A percentile compares a stretch with the other conserved stretches of the same genome.
Evolutionary conservation across 768 basidiomycete species (phyloP).

Genomic region (Serendipita vermifera): DNA sequence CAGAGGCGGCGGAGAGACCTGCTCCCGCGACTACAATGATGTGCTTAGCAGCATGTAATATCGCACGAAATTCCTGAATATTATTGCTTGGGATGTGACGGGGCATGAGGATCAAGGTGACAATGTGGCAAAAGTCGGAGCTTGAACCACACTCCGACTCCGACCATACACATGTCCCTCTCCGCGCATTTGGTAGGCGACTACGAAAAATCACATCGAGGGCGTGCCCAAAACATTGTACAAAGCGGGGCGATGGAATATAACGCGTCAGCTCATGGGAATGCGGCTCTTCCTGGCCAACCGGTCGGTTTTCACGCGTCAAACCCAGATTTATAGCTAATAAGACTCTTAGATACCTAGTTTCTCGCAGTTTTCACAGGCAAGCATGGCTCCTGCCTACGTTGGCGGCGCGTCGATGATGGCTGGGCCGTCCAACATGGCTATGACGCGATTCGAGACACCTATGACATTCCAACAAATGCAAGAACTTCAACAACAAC

Average conservation of each 20-base stretch:
- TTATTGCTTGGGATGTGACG: not conserved
- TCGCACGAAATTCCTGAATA: conserved; percentile 18
- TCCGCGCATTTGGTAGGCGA: not conserved
- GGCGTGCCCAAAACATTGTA: not conserved
- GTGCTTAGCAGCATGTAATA: conserved; percentile 21
- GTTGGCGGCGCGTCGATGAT: not conserved
- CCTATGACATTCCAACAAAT: not conserved
- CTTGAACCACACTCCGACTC: no score
- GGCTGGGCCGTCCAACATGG: not conserved
- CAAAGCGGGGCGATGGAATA: conserved; percentile 6
- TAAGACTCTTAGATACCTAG: not conserved
- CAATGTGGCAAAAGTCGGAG: no score
- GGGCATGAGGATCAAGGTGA: no score
- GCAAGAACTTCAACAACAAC: not conserved
- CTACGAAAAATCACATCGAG: not conserved
- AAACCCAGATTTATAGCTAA: no score
- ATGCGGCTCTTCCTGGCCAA: no score
- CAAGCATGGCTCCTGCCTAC: not conserved
- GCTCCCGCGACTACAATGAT: conserved; percentile 40
- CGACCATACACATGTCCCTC: no score
- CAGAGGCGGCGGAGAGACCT: conserved; percentile 52
- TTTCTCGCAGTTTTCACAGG: not conserved
- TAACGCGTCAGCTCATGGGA: not conserved
- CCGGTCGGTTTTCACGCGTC: no score
- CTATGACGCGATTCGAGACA: not conserved